Base-by-base conservation (phyloP, 177 flowering plant species). In the Vitis hybrid region DNA sequence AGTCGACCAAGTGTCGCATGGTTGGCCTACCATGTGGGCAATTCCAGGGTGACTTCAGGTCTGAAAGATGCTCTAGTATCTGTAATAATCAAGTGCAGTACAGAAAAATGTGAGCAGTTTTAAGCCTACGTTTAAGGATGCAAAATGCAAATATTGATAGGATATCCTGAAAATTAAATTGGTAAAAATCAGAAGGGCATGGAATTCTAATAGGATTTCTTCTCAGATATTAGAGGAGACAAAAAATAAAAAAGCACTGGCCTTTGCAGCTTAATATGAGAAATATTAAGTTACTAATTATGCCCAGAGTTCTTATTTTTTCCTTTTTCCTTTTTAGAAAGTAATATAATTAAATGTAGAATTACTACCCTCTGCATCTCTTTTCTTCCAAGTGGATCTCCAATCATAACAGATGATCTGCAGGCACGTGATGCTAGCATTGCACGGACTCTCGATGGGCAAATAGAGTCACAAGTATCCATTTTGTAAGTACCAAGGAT, bases 1-100 rank as follows among this genome's bases (percentile, higher is more conserved):
- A 72, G 74, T 93, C 94, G 5, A 96, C 84, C 80, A 93, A 83
- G 82, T 93, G 99, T 1, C 99, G 90, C 99, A 96, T 93, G 62
- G 99, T 96, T 33, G 99, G 99, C 68, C 99, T 75, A n/a, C 99
- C 99, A 69, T 96, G 99, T 0, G 99, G 99, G 74, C 99, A 96
- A 79, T 96, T 96, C 99, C 99, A 96, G 5, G 98, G 99, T 51
- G 97, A 93, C 63, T 82, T 90, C 68, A 96, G 87, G 19, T 72
- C 84, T n/a, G 83, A 87, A 81, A 96, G 81, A 83, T 89, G 91
- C 81, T 72, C 80, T 3, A 96, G 75, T 72, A 96, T 87, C 98
- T 93, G 90, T 64, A 74, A 60, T 29, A 70, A 60, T 60, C 39
- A 61, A 72, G 56, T 63, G 8, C 16, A 33, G 10, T 51, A 52